Base-by-base conservation (phyloP, 441 rosid species). In the Isatis lusitanica region DNA sequence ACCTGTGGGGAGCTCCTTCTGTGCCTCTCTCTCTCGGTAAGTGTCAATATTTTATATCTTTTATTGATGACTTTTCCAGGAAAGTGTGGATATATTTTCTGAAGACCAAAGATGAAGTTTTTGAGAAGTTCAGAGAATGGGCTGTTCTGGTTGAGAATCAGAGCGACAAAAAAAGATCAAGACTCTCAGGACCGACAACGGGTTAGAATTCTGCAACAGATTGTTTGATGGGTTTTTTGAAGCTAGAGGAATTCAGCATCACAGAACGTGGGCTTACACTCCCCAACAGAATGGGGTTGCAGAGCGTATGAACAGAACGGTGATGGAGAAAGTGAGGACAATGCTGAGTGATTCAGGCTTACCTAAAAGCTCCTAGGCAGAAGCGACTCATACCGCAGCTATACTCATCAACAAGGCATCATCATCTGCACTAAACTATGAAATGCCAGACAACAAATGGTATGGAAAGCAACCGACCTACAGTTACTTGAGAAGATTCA, bases 401-500 rank as follows among this genome's bases (percentile, higher is more conserved):
- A 0, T 24, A 0, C 13, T 61, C 2, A 61, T 61, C 0, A 61
- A 61, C 7, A 61, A 26, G 8, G 42, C 66, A 0, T 51, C 51
- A 0, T 61, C 36, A 0, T 24, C 36, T 0, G 21, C 36, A 0
- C 0, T 42, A 0, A 42, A 60, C 3, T 35, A 4, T 5, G 28
- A 36, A 0, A 36, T 38, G 0, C 31, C 64, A 0, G 43, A 57
- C 5, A 18, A 6, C 1, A 18, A 2, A 0, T 35, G 46, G 46
- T 5, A 0, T 0, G 31, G 30, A 5, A 17, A 10, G 2, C 0
- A 9, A 1, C 64, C 10, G 0, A 16, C 1, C 0, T 59, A 59
- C 10, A 36, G 9, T 0, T 59, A 59, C 1, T 0, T 59, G 0
- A 36, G 31, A 1, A 17, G 64, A 0, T 59, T 36, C 3, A 46